Conservation (phyloP, 768 basidiomycete genomes). For the Flagelloscypha sp. region DNA sequence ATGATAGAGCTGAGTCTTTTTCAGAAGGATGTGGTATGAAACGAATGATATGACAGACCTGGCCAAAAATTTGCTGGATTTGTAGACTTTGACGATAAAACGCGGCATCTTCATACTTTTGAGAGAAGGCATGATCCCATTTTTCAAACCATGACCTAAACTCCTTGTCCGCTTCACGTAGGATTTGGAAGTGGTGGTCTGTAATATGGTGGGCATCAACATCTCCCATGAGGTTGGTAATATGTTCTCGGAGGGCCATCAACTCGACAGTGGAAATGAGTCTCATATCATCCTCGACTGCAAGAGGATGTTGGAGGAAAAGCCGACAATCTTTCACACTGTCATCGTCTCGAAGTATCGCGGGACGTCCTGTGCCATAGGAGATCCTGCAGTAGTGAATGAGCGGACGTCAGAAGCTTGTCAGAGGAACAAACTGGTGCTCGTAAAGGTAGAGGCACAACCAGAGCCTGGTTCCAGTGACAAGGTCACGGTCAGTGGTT, state of each 20-base stretch:
- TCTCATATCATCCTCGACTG: constrained; percentile 90
- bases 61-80: constrained; percentile 82
- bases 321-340: constrained; percentile 76
- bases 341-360: constrained; percentile 88
- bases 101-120: constrained; percentile 80
- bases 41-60: too few species aligned
- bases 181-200: constrained; percentile 61
- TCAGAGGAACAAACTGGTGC: constrained; percentile 62
- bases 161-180: constrained; percentile 66
- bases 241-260: constrained; percentile 79
- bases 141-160: constrained; percentile 77
- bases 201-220: too few species aligned
- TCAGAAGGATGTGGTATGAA: too few species aligned
- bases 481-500: constrained; percentile 65
- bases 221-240: constrained; percentile 72
- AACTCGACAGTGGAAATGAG: constrained; percentile 92
- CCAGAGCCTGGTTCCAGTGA: constrained; percentile 82
- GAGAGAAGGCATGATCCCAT: constrained; percentile 75
- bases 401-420: constrained; percentile 1
- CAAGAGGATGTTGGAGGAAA: constrained; percentile 77
- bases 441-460: constrained; percentile 92
- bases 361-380: constrained; percentile 89
- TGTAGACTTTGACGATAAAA: constrained; percentile 86
- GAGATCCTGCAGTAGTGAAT: constrained; percentile 55
- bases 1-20: constrained; percentile 78